A percentile compares a stretch with the other conserved stretches of the same genome.
These are phyloP conservation scores for Boletus pseudo-olivaceus DNA, from an alignment of 768 basidiomycete species.

Conservation along the genomic window DNA sequence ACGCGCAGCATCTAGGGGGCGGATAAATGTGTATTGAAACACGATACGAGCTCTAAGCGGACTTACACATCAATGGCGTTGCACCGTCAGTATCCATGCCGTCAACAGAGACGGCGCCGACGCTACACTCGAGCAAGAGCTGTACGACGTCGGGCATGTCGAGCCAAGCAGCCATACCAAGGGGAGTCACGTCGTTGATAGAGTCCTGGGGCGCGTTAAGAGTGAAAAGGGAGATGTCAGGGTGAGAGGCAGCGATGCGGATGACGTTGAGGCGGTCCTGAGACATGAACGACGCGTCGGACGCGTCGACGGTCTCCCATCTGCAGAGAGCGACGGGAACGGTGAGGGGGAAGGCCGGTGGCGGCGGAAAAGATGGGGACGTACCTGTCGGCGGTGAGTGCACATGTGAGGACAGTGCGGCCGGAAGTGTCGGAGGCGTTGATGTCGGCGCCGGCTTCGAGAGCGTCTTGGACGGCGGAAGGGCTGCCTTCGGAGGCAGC, in stretches of 20 bases:
- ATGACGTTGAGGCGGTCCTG: constrained; percentile 55
- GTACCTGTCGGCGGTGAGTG: constrained; percentile 70
- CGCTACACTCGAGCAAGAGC: constrained; percentile 59
- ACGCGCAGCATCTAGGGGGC: constrained; percentile 65
- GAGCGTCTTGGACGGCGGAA: constrained; percentile 47
- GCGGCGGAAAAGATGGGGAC: constrained; percentile 15
- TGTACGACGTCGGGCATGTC: constrained; percentile 59
- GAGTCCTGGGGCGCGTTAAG: constrained; percentile 71
- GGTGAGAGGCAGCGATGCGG: constrained; percentile 50
- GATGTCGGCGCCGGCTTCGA: constrained; percentile 62
- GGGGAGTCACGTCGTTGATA: constrained; percentile 71
- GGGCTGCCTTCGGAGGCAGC: constrained; percentile 58
- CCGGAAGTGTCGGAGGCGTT: constrained; percentile 62
- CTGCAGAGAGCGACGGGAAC: constrained; percentile 32
- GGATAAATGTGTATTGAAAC: neutral
- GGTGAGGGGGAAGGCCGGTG: constrained; percentile 5
- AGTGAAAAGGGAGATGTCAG: constrained; percentile 61
- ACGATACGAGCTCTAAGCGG: constrained; percentile 1
- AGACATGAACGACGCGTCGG: constrained; percentile 65
- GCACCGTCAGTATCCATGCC: constrained; percentile 73
- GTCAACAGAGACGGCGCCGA: constrained; percentile 64
- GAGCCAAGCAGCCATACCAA: constrained; percentile 78
- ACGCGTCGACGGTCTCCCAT: constrained; percentile 68
- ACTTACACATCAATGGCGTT: constrained; percentile 82
- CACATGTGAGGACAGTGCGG: constrained; percentile 62